phyloP scores from a whole-genome alignment of 2,329 filamentous ascomycete species.

The Diaporthe helianthi region DNA sequence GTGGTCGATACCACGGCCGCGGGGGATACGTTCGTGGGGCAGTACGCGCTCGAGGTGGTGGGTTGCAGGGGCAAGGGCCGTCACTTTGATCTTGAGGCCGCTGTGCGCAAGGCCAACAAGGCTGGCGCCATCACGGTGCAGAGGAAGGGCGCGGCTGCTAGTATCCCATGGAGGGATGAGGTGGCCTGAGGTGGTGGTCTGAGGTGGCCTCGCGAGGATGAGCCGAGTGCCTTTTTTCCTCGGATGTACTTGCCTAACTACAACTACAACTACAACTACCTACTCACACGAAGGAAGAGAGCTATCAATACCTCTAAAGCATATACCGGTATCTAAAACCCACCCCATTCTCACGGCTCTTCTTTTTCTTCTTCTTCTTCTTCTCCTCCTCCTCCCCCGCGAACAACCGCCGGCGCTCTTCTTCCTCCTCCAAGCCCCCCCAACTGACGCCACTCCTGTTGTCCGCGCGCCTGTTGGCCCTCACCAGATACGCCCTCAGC shows the following conservation, averaged over 20 bases:
- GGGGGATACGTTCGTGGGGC: slow-evolving; percentile 92
- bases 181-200: no score
- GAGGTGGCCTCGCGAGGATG: background rate
- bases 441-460: slow-evolving; percentile 43
- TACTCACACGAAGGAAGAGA: no score
- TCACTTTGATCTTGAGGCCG: slow-evolving; percentile 62
- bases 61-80: slow-evolving; percentile 43
- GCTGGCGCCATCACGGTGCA: slow-evolving; percentile 73
- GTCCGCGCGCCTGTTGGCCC: slow-evolving; percentile 58
- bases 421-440: slow-evolving; percentile 46
- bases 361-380: no score
- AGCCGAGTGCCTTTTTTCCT: background rate
- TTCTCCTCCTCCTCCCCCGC: no score
- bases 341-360: slow-evolving; percentile 37
- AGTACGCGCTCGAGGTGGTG: slow-evolving; percentile 79
- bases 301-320: slow-evolving; percentile 42
- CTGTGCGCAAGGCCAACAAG: slow-evolving; percentile 65
- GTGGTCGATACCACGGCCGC: slow-evolving; percentile 95
- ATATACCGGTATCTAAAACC: slow-evolving; percentile 58
- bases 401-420: slow-evolving; percentile 51
- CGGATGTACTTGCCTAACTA: no score
- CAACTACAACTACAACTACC: no score
- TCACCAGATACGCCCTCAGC: slow-evolving; percentile 60
- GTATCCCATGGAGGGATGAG: slow-evolving; percentile 70
- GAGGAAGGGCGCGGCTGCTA: slow-evolving; percentile 68